Evolutionary conservation across 331 rosid species (phyloP).

Genomic region (Erythrophleum ivorense): DNA sequence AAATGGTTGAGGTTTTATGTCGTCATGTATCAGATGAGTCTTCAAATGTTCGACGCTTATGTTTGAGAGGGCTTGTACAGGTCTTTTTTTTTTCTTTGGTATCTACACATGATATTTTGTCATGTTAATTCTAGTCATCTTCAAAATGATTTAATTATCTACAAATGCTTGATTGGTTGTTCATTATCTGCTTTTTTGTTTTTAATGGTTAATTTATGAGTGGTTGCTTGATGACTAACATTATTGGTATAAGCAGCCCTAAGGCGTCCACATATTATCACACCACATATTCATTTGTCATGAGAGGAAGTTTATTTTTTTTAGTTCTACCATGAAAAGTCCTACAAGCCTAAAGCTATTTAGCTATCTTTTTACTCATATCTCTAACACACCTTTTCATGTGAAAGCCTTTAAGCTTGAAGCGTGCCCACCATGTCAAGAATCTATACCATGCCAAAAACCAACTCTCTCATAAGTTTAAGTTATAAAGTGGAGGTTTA

Average conservation of each 20-base stretch:
- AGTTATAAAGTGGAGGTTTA: background rate
- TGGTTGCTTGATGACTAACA: background rate
- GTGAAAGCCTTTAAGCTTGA: background rate
- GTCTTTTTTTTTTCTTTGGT: slow-evolving; percentile 42
- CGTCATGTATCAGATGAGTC: slow-evolving; percentile 91
- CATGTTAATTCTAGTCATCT: background rate
- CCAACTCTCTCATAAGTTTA: background rate
- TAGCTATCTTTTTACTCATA: background rate
- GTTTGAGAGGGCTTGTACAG: slow-evolving; percentile 98
- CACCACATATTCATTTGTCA: background rate
- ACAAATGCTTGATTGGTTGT: slow-evolving; percentile 32
- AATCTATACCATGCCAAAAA: background rate
- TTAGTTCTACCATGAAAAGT: background rate
- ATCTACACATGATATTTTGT: slow-evolving; percentile 29
- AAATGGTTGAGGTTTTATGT: slow-evolving; percentile 88
- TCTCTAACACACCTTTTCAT: background rate
- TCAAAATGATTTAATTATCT: slow-evolving; percentile 21
- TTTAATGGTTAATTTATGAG: background rate
- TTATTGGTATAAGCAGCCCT: background rate
- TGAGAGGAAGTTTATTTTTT: background rate
- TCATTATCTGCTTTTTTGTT: background rate
- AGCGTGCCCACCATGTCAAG: background rate
- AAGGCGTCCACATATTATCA: slow-evolving; percentile 17
- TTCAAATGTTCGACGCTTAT: slow-evolving; percentile 87
- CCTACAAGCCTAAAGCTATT: background rate